Base-by-base conservation (phyloP, 768 basidiomycete species). In the Rhizopogon salebrosus region DNA sequence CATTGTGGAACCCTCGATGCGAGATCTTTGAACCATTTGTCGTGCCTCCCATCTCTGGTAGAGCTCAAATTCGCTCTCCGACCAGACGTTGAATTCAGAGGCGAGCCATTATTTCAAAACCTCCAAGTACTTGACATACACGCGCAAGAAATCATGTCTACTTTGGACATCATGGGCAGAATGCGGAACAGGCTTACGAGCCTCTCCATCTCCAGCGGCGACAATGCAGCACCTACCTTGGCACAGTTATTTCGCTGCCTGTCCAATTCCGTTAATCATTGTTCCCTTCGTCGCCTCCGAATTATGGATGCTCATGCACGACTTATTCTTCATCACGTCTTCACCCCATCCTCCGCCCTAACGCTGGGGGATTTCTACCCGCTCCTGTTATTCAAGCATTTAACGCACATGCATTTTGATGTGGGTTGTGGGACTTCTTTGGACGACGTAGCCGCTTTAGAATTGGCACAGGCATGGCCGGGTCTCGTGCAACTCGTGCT, bases 21-120 rank as follows among this genome's bases (percentile, higher is more conserved):
- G n/a, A n/a, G n/a, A n/a, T 43, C 26, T 43, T 54, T 66, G 42
- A 2, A 50, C 34, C 65, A 67, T 54, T 61, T 66, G 24, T 57
- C 65, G 16, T 59, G n/a, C 13, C 57, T 67, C 11, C 61, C 65
- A 1, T 22, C 16, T 22, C 59, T 66, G 41, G 31, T 11, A 34
- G 31, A 34, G 31, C 31, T 34, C 13, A 31, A 31, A 31, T 31
- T 31, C 11, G 31, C 5, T 34, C 31, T 34, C 31, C 31, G 11
- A 34, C 31, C 10, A 13, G 11, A 34, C 10, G 31, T 34, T 34
- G 31, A 11, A 34, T 11, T 34, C 31, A 34, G 3, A 34, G 31
- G 31, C 11, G 31, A 34, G 31, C 31, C 13, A 4, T 11, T 34
- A 24, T 34, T 34, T 34, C 31, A 34, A 10, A 34, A 34, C 31